phyloP scores from a whole-genome alignment of 805 yeast genomes.

The Jamesozyma gamospora region DNA sequence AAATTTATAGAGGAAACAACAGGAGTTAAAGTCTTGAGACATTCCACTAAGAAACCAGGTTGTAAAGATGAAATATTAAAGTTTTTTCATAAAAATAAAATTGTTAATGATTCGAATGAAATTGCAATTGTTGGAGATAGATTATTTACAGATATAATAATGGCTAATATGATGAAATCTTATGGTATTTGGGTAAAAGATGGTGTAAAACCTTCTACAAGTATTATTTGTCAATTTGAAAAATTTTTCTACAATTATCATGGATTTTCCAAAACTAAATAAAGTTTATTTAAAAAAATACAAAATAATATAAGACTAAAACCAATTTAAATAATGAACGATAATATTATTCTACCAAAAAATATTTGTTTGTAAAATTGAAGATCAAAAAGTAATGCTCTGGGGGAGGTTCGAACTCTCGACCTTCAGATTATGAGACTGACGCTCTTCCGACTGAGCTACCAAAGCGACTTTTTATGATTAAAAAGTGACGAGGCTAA shows the following conservation, averaged over 20 bases:
- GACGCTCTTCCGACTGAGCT: constrained; percentile 40
- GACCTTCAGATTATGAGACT: constrained; percentile 41
- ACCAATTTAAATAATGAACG: too few relatives aligned
- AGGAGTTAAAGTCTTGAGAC: constrained; percentile 62
- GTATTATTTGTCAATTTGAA: constrained; percentile 13
- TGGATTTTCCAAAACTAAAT: not conserved
- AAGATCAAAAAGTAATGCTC: constrained; percentile 26
- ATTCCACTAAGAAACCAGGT: constrained; percentile 73
- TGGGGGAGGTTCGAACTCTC: constrained; percentile 40
- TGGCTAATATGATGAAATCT: constrained; percentile 92
- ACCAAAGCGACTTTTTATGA: constrained; percentile 26
- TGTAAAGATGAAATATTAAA: constrained; percentile 59
- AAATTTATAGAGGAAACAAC: constrained; percentile 46
- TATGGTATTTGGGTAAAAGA: constrained; percentile 73
- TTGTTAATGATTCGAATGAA: constrained; percentile 42
- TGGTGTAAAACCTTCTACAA: constrained; percentile 52
- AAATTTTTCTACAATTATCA: constrained; percentile 1
- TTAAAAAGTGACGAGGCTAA: too few relatives aligned
- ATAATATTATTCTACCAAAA: too few relatives aligned
- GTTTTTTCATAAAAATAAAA: constrained; percentile 42
- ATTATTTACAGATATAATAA: constrained; percentile 77
- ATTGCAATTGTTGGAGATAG: constrained; percentile 88
- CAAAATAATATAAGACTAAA: too few relatives aligned
- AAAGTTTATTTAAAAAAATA: too few relatives aligned
- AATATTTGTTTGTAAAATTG: too few relatives aligned